phyloP scores from a whole-genome alignment of 805 yeast species.

The Wickerhamiella qilinensis region DNA sequence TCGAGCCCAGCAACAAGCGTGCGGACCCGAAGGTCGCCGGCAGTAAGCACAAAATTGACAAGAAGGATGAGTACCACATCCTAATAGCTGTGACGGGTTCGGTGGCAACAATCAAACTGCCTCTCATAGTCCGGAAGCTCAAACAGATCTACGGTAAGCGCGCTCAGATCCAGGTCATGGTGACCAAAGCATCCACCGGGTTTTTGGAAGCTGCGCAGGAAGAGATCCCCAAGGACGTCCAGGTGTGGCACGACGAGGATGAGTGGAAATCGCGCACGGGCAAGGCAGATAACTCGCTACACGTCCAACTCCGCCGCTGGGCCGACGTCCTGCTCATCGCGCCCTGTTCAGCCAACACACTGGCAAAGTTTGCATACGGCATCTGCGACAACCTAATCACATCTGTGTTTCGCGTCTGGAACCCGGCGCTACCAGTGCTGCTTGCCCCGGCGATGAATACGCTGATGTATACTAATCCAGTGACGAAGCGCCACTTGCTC shows the following conservation, averaged over 20 bases:
- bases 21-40: neutral
- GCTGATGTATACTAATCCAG: conserved; percentile 74
- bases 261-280: conserved; percentile 73
- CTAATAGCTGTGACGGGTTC: conserved; percentile 90
- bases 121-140: conserved; percentile 72
- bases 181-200: conserved; percentile 32
- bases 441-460: conserved; percentile 96
- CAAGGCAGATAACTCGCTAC: conserved; percentile 74
- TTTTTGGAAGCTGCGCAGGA: conserved; percentile 18
- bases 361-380: conserved; percentile 79
- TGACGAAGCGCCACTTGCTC: conserved; percentile 68
- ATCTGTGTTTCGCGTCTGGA: conserved; percentile 87
- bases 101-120: conserved; percentile 90
- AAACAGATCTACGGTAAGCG: conserved; percentile 58
- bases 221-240: conserved; percentile 36
- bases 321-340: conserved; percentile 87
- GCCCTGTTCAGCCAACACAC: conserved; percentile 85
- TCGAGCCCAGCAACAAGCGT: neutral
- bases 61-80: conserved; percentile 63
- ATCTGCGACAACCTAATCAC: conserved; percentile 84
- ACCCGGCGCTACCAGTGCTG: conserved; percentile 75
- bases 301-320: conserved; percentile 88
- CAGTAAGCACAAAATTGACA: conserved; percentile 2
- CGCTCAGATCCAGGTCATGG: conserved; percentile 70
- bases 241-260: conserved; percentile 83